Base-by-base conservation (phyloP, 2,329 filamentous ascomycete species). In the Aspergillus oerlinghausenensis region DNA sequence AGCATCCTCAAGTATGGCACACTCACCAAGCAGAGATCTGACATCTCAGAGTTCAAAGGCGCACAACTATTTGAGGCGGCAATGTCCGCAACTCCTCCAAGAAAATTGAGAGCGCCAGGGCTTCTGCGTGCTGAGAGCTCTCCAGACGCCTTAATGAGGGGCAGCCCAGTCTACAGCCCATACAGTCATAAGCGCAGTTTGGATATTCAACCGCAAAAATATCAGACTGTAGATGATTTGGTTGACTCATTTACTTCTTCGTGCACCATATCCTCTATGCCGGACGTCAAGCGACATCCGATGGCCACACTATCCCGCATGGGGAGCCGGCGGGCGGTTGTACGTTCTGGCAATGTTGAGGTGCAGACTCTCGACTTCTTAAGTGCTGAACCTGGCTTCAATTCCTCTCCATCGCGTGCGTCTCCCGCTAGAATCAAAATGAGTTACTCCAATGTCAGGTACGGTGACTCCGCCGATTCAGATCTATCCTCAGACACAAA, bases 1-100 rank as follows among this genome's bases (percentile, higher is more conserved):
- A 74, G 72, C 29, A 75, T 77, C 29, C 59, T 74, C 57, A 75
- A 73, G 60, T 77, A 75, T 50, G 69, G 73, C 14, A 74, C 68
- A 4, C 66, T 76, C 25, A 71, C 70, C 2, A 77, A 76, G 54
- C 68, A 71, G 43, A 67, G 51, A 17, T 66, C 67, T 2, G 63
- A 68, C 28, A 58, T 73, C 7, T 65, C 66, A 40, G 57, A 66
- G 29, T 61, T 62, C n/a, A 70, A 67, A 49, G 61, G 69, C 23
- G 58, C 66, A 2, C 67, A 68, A 9, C 59, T 74, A 23, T 60
- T 72, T 11, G 68, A 70, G 28, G 67, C 67, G 3, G 64, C 67
- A 26, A 58, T 62, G 48, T 63, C 68, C 8, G 53, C 57, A 11
- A 55, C 56, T 3, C 54, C 62, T 3, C 54, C 62, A 3, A 56